Base-by-base conservation (phyloP, 768 basidiomycete genomes). In the Boletus vermiculosoides region DNA sequence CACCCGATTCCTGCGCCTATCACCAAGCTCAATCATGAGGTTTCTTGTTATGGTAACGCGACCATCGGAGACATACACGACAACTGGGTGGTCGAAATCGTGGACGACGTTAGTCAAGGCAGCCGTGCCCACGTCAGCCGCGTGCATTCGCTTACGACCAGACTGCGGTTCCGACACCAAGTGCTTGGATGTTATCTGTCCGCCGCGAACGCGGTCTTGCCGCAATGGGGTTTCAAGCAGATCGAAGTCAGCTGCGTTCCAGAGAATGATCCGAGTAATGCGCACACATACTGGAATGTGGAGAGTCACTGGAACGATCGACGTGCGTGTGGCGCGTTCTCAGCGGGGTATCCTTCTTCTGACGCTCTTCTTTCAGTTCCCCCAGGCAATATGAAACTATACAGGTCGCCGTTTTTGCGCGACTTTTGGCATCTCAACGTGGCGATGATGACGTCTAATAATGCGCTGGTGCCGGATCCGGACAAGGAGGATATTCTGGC, bases 401-500 rank as follows among this genome's bases (percentile, higher is more conserved):
- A 96, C 76, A 80, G 76, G 39, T 96, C 96, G 2, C 89, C 96
- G 0, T 99, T 99, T 82, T 75, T 96, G 45, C 87, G 90, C 50
- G 96, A 99, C 75, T 99, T 99, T 74, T 95, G 93, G 87, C 96
- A 99, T 71, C 83, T 99, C 55, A 99, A 99, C 67, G 93, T 99
- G 25, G 97, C 95, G 9, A 99, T 99, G 97, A 94, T 95, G 92
- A 97, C 96, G 0, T 98, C 97, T 5, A 99, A 99, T 77, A 99
- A 99, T 68, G 96, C 97, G 0, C 87, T 99, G 53, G 72, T 98
- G 40, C 97, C 97, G 1, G 94, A 99, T 66, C 94, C 96, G 0
- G 97, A 99, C 79, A 98, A 98, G 75, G 93, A 96, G 64, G 97
- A 99, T 70, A 93, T 98, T 68, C 85, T 99, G 50, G 97, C 96